Evolutionary conservation across 139 green algal genomes (phyloP), one percentile per base, ranked within the genome.

Genomic region (Eudorina sp.): DNA sequence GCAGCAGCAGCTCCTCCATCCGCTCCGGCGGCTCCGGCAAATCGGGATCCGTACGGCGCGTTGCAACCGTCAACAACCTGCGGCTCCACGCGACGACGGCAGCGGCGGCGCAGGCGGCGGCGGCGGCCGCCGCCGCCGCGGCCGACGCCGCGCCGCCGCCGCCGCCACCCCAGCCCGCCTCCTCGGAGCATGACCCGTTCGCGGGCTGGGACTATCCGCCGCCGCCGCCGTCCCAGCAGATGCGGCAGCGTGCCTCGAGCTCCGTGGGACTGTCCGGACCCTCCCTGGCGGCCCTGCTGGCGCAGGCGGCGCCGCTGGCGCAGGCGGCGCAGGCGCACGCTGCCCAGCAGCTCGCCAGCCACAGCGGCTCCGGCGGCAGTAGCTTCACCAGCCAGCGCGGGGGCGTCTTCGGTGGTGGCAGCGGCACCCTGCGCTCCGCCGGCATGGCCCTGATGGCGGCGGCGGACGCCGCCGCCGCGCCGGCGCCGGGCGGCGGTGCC

Each of bases 171-270:
- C n/a, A 14, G 4, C 6, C 45, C 29, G 46, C 45, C 13, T 25
- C 45, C 3, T n/a, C 38, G 38, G 53, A 34, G 53, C 41, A 29
- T 5, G 80, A 86, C 60, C 80, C 80, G 0, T 86, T 86, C 38
- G 80, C 80, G 4, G 60, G n/a, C 21, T 86, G 80, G 80, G 60
- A 86, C 62, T 76, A 72, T 27, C 80, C 80, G 29, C 80, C 80
- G 80, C 80, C 60, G 2, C 23, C 27, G 29, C 29, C 53, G 2
- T 11, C 55, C 27, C 27, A 29, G 40, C 55, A 51, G 40, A 4
- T 14, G 21, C 53, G 53, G 8, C 77, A 55, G 53, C 41, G 80
- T 4, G 80, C 80, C 1, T 18, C 41, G 27, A 77, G 60, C 62
- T 25, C 38, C 40, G 55, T 74, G 25, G 80, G 80, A 7, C 81